phyloP scores from a whole-genome alignment of 2,329 filamentous ascomycete genomes.

The Nigrograna mackinnonii region DNA sequence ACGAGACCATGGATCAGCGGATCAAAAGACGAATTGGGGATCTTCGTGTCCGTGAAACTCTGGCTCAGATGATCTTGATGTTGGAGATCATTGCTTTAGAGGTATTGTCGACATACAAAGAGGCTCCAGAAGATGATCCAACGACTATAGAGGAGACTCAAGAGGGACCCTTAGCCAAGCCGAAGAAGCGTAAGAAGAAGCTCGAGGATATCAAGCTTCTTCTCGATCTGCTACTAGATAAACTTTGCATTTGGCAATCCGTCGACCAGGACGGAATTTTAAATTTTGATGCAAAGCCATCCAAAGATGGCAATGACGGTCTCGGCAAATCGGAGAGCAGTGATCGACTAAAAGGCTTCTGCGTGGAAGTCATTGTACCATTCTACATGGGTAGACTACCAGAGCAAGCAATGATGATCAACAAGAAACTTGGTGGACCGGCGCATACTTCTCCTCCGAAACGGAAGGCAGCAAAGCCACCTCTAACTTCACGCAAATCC shows the following conservation, averaged over 20 bases:
- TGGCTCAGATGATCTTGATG: constrained; percentile 78
- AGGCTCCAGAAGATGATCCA: constrained; percentile 21
- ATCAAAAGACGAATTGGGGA: constrained; percentile 66
- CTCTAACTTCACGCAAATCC: constrained; percentile 37
- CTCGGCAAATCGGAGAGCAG: constrained; percentile 26
- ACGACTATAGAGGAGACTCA: constrained; percentile 19
- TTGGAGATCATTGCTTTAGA: constrained; percentile 77
- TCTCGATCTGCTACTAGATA: constrained; percentile 75
- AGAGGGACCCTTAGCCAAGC: constrained; percentile 12
- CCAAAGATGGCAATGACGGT: constrained; percentile 23
- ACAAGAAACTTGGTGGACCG: constrained; percentile 76
- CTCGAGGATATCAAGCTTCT: constrained; percentile 68
- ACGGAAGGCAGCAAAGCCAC: constrained; percentile 48
- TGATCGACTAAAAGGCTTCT: constrained; percentile 76
- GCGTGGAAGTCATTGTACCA: constrained; percentile 77
- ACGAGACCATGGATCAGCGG: constrained; percentile 50
- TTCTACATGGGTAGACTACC: constrained; percentile 83
- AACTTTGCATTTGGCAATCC: constrained; percentile 83
- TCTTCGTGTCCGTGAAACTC: constrained; percentile 74
- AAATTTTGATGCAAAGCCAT: constrained; percentile 32
- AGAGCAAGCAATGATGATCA: constrained; percentile 69
- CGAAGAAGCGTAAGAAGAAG: constrained; percentile 58
- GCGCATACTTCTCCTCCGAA: constrained; percentile 61
- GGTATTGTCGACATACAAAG: constrained; percentile 41
- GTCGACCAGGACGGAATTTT: constrained; percentile 62